A percentile compares a stretch with the other conserved stretches of the same genome.
phyloP scores from a whole-genome alignment of 805 yeast species.

The Zygotorulaspora sp. region DNA sequence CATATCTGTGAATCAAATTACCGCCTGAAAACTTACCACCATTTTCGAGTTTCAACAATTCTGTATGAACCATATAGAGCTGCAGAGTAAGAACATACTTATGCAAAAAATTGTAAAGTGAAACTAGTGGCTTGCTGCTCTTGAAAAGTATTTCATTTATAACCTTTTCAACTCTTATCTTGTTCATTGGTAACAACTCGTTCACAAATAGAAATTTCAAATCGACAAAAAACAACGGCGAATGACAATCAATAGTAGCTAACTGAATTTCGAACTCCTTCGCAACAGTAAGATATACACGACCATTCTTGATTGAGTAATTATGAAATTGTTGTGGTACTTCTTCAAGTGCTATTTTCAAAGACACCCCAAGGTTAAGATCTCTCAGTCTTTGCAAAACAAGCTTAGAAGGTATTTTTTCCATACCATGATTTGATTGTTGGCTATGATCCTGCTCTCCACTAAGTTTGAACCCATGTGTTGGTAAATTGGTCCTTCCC shows the following conservation, averaged over 20 bases:
- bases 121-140: conserved; percentile 27
- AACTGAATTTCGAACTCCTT: conserved; percentile 70
- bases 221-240: conserved; percentile 76
- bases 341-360: conserved; percentile 66
- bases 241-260: conserved; percentile 63
- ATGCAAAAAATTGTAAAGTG: conserved; percentile 32
- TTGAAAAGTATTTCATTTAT: conserved; percentile 33
- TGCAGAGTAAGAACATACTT: conserved; percentile 34
- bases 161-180: conserved; percentile 29
- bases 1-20: conserved; percentile 33
- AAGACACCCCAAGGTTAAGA: conserved; percentile 66
- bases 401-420: conserved; percentile 46
- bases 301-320: conserved; percentile 69
- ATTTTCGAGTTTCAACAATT: conserved; percentile 26
- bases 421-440: conserved; percentile 12
- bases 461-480: conserved; percentile 50
- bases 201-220: conserved; percentile 54
- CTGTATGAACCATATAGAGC: conserved; percentile 33
- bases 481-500: conserved; percentile 72
- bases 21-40: conserved; percentile 34
- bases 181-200: conserved; percentile 27
- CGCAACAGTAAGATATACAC: conserved; percentile 59
- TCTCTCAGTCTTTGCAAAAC: conserved; percentile 59
- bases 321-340: conserved; percentile 63
- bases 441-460: conserved; percentile 20